A percentile compares a stretch with the other conserved stretches of the same genome.
Conservation (phyloP, 371 early-diverging fungal genomes). For the Globomyces sp. region DNA sequence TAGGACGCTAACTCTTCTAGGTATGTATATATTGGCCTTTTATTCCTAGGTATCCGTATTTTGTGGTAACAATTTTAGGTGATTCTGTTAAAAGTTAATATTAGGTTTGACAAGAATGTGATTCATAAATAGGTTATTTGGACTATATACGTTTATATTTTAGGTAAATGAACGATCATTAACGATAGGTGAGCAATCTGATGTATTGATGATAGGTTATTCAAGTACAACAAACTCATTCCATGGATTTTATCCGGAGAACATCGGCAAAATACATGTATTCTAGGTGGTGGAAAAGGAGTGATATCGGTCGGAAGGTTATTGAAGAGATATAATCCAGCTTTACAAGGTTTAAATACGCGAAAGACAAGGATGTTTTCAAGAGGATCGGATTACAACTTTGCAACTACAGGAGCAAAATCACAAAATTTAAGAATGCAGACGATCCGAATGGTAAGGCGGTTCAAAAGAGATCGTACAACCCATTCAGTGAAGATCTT, state of each 20-base stretch:
- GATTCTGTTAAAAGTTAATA: no score
- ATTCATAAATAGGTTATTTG: no score
- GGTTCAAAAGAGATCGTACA: background rate
- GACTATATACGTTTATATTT: no score
- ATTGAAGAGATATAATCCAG: constrained; percentile 12
- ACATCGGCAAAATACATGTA: constrained; percentile 24
- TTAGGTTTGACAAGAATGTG: no score
- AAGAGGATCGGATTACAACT: constrained; percentile 13
- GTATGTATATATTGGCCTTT: background rate
- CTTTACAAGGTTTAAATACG: constrained; percentile 11
- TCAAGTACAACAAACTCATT: background rate
- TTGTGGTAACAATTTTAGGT: no score
- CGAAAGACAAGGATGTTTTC: constrained; percentile 20
- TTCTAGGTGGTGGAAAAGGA: constrained; percentile 19
- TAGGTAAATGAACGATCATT: no score
- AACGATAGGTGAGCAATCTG: no score
- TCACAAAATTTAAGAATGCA: constrained; percentile 11
- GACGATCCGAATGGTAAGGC: constrained; percentile 5
- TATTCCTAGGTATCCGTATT: background rate
- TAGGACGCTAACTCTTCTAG: background rate
- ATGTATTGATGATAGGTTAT: background rate
- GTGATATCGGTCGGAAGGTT: constrained; percentile 19
- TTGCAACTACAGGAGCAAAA: constrained; percentile 13
- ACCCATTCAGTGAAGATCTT: constrained; percentile 11
- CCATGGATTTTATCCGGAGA: constrained; percentile 22